Evolutionary conservation across 2,329 filamentous ascomycete species (phyloP).

Genomic region (Rutstroemia sp.): DNA sequence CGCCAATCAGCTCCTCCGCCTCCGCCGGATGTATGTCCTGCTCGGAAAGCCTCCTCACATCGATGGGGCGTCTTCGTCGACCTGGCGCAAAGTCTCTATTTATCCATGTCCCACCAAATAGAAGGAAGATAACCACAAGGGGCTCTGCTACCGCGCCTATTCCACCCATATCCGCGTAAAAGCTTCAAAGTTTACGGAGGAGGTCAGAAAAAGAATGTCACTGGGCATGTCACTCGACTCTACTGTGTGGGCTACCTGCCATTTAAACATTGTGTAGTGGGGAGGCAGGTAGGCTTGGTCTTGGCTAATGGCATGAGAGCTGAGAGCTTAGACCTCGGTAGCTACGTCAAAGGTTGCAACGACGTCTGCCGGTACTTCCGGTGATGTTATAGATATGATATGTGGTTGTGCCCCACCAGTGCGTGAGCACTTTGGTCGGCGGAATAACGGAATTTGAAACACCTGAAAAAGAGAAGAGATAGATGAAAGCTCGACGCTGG

Average conservation of each 20-base stretch:
- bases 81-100: conserved; percentile 41
- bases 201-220: neutral
- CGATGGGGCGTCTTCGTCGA: conserved; percentile 15
- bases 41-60: no score
- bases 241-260: no score
- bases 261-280: neutral
- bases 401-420: no score
- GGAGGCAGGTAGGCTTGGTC: neutral
- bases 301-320: neutral
- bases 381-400: no score
- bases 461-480: no score
- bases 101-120: conserved; percentile 55
- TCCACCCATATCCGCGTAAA: conserved; percentile 28
- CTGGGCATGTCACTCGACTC: neutral
- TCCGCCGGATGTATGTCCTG: conserved; percentile 4
- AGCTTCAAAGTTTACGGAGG: neutral
- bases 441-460: no score
- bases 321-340: neutral
- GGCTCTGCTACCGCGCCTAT: conserved; percentile 52
- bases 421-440: no score
- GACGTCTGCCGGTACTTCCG: no score
- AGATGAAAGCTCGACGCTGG: no score
- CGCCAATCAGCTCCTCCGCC: neutral
- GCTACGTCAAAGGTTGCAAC: no score
- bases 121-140: conserved; percentile 50